These are phyloP conservation scores for Scolecobasidium constrictum DNA, from an alignment of 2,329 filamentous ascomycete species.

Conservation along the genomic window DNA sequence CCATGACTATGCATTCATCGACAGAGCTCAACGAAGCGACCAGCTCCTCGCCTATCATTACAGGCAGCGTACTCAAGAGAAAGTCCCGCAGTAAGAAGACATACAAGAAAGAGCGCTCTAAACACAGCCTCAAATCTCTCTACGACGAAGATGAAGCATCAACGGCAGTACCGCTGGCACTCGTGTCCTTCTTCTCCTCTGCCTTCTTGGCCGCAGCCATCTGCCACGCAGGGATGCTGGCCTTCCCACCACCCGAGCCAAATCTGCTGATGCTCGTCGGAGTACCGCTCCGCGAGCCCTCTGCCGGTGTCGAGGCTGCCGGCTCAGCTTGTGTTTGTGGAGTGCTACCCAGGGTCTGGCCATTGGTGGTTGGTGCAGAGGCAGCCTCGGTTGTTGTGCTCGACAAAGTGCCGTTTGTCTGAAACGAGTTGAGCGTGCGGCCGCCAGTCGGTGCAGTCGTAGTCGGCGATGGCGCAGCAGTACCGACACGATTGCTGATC, in stretches of 20 bases:
- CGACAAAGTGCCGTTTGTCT: not conserved
- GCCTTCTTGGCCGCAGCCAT: conserved; percentile 38
- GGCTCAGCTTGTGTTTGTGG: conserved; percentile 12
- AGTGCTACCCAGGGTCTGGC: not conserved
- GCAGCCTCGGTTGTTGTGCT: not conserved
- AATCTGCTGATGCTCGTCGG: conserved; percentile 15
- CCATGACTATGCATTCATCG: too few relatives aligned
- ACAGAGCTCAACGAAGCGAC: too few relatives aligned
- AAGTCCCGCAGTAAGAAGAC: too few relatives aligned
- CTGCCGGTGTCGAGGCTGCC: conserved; percentile 11
- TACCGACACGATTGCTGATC: conserved; percentile 50
- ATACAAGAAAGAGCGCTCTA: too few relatives aligned
- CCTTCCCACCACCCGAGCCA: conserved; percentile 14
- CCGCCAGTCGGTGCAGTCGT: not conserved
- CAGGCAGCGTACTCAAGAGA: too few relatives aligned
- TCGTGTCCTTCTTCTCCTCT: conserved; percentile 28
- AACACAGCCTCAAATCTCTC: too few relatives aligned
- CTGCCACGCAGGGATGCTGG: conserved; percentile 43
- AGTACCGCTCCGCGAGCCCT: conserved; percentile 13
- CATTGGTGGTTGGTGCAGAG: conserved; percentile 8
- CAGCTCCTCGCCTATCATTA: too few relatives aligned
- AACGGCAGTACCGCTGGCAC: conserved; percentile 9
- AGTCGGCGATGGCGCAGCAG: conserved; percentile 14
- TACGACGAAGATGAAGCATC: conserved; percentile 8
- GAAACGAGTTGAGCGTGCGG: not conserved